These are phyloP conservation scores for Wickerhamomyces canadensis DNA, from an alignment of 805 yeast genomes.

Conservation along the genomic window DNA sequence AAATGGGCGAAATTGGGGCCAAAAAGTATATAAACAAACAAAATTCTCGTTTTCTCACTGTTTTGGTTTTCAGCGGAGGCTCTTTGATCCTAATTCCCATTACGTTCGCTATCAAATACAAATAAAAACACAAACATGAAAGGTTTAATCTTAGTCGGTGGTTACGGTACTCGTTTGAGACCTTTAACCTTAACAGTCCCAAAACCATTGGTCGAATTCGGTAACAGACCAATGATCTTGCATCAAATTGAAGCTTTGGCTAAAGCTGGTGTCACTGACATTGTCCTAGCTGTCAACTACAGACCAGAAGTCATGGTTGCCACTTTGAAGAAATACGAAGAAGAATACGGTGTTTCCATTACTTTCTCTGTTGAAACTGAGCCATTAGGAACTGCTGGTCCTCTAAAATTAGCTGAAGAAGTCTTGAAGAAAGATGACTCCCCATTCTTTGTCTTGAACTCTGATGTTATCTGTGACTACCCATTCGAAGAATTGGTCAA, in stretches of 20 bases:
- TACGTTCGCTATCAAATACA: neutral
- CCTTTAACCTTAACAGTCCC: constrained; percentile 94
- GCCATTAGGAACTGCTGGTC: constrained; percentile 99
- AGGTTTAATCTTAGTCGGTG: constrained; percentile 97
- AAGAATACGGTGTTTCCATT: constrained; percentile 88
- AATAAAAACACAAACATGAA: constrained; percentile 56
- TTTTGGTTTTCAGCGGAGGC: neutral
- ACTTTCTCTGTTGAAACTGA: constrained; percentile 98
- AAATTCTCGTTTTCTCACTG: neutral
- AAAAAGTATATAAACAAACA: constrained; percentile 1
- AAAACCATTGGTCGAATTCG: constrained; percentile 96
- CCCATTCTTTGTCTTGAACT: constrained; percentile 96
- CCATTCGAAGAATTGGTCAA: constrained; percentile 90
- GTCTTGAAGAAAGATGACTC: constrained; percentile 90
- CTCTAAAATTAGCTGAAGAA: constrained; percentile 93
- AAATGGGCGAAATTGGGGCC: too few species aligned
- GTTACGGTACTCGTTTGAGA: constrained; percentile 99
- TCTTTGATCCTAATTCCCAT: constrained; percentile 2
- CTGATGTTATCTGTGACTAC: constrained; percentile 98
- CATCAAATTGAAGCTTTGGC: constrained; percentile 99
- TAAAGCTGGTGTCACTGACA: constrained; percentile 97
- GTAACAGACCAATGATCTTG: constrained; percentile 97
- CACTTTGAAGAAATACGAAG: constrained; percentile 89
- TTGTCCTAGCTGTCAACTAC: constrained; percentile 97
- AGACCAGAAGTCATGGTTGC: constrained; percentile 99